A percentile compares a stretch with the other conserved stretches of the same genome.
phyloP scores from a whole-genome alignment of 2,329 filamentous ascomycete species.

The Exophiala alcalophila region DNA sequence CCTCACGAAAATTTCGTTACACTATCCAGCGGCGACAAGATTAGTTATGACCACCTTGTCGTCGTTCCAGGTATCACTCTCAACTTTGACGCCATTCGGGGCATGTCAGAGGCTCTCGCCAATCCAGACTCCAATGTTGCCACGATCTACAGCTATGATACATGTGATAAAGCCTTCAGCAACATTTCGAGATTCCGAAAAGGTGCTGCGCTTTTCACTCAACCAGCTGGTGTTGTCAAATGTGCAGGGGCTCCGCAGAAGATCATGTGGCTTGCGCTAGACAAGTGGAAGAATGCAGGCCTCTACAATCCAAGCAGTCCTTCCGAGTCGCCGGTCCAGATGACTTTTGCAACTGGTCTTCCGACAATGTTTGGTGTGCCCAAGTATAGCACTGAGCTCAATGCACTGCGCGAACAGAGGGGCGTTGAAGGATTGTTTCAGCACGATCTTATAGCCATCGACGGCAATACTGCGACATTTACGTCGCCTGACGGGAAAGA shows the following conservation, averaged over 20 bases:
- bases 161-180: constrained; percentile 53
- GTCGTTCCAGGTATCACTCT: constrained; percentile 59
- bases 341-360: constrained; percentile 56
- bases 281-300: constrained; percentile 56
- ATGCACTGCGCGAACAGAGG: constrained; percentile 53
- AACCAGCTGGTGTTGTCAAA: constrained; percentile 58
- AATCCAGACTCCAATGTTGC: constrained; percentile 51
- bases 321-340: constrained; percentile 47
- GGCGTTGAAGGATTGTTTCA: constrained; percentile 59
- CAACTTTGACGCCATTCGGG: constrained; percentile 53
- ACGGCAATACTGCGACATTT: constrained; percentile 67
- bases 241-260: constrained; percentile 63
- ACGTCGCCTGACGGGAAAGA: constrained; percentile 44
- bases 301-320: constrained; percentile 47
- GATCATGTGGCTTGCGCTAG: constrained; percentile 60
- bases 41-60: constrained; percentile 63
- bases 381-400: constrained; percentile 56
- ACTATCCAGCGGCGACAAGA: constrained; percentile 53
- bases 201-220: constrained; percentile 58
- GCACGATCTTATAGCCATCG: constrained; percentile 74
- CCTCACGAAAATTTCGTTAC: constrained; percentile 58
- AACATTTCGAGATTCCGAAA: constrained; percentile 49
- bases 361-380: constrained; percentile 60
- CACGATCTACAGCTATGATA: constrained; percentile 58
- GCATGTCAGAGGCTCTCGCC: constrained; percentile 55